phyloP scores from a whole-genome alignment of 371 early-diverging fungal species.

The Blakeslea trispora region DNA sequence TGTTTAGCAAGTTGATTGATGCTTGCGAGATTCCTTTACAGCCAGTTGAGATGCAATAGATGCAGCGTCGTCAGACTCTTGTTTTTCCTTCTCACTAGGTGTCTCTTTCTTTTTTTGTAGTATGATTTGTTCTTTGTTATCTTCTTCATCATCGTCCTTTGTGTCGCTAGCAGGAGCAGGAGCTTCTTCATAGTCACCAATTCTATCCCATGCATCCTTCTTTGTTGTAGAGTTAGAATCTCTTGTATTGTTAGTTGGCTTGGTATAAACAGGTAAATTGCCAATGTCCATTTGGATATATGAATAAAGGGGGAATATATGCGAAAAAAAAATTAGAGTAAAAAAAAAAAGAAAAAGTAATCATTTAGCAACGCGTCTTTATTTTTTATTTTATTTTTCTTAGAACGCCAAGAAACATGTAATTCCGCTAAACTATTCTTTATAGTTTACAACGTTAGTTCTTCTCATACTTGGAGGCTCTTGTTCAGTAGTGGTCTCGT shows the following conservation, averaged over 20 bases:
- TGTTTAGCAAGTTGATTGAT: background rate
- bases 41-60: conserved; percentile 18
- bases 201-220: conserved; percentile 18
- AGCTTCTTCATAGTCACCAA: conserved; percentile 24
- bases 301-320: background rate
- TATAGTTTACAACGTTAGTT: conserved; percentile 13
- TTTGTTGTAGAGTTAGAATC: background rate
- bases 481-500: background rate
- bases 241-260: background rate
- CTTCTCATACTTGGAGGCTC: conserved; percentile 5
- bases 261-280: conserved; percentile 15
- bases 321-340: conserved; percentile 5
- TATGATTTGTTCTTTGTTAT: conserved; percentile 5
- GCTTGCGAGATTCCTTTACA: conserved; percentile 6
- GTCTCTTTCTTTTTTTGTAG: background rate
- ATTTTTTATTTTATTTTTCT: background rate
- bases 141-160: conserved; percentile 9
- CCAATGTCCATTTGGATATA: conserved; percentile 21
- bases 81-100: background rate
- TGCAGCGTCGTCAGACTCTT: conserved; percentile 18
- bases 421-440: conserved; percentile 2
- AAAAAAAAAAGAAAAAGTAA: conserved; percentile 8
- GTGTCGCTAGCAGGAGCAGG: background rate
- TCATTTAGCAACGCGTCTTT: background rate
- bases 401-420: background rate